These are phyloP conservation scores for Gaeumannomyces tritici DNA, from an alignment of 2,329 filamentous ascomycete species.

Conservation along the genomic window DNA sequence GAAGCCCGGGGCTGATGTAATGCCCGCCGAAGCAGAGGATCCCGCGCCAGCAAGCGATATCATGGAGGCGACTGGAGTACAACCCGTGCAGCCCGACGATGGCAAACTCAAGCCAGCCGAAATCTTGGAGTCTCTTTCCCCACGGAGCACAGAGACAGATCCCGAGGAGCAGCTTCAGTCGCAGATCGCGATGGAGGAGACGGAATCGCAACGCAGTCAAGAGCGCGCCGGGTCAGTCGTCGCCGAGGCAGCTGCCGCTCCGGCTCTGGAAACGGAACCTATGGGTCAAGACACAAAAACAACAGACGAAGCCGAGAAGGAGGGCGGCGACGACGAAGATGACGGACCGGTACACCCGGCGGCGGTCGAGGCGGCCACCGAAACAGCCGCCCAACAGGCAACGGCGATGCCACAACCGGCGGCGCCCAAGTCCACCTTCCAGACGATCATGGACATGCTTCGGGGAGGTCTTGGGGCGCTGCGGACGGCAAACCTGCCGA, in stretches of 20 bases:
- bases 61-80: neutral
- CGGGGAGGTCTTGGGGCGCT: conserved; percentile 49
- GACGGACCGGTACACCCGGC: neutral
- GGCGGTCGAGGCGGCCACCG: conserved; percentile 4
- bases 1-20: neutral
- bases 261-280: conserved; percentile 7
- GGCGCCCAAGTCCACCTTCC: conserved; percentile 25
- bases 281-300: conserved; percentile 5
- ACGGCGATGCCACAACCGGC: conserved; percentile 10
- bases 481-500: conserved; percentile 47
- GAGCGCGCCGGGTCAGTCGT: too few relatives aligned
- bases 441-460: conserved; percentile 44
- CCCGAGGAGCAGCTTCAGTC: conserved; percentile 19
- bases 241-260: neutral
- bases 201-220: conserved; percentile 2
- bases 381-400: conserved; percentile 6
- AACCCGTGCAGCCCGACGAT: neutral
- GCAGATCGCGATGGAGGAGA: conserved; percentile 16
- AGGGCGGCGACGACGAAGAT: neutral
- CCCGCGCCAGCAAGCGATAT: neutral
- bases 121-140: neutral
- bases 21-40: neutral
- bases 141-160: conserved; percentile 7
- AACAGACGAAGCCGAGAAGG: conserved; percentile 6
- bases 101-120: neutral